Evolutionary conservation across 75 land plant species (phyloP).

Genomic region (Picea glauca): DNA sequence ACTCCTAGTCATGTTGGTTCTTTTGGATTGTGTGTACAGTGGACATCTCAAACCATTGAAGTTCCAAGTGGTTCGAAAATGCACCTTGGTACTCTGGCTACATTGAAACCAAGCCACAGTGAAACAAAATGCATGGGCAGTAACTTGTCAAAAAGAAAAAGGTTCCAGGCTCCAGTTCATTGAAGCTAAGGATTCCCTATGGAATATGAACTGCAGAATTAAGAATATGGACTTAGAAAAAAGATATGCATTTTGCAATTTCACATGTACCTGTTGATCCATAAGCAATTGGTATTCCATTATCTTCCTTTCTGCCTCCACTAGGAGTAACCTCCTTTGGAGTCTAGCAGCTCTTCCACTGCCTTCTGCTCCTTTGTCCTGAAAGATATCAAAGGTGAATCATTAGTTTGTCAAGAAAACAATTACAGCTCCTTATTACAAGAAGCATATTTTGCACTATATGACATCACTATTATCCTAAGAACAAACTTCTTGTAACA

Average conservation of each 20-base stretch:
- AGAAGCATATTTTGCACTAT: neutral
- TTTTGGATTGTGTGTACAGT: too few species aligned
- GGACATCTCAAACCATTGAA: too few species aligned
- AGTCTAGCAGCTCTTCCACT: slow-evolving; percentile 75
- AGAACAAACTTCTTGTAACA: neutral
- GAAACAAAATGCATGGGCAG: neutral
- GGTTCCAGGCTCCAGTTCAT: neutral
- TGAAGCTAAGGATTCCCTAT: neutral
- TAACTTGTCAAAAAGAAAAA: neutral
- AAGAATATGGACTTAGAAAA: too few species aligned
- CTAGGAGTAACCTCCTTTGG: slow-evolving; percentile 80
- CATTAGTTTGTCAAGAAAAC: neutral
- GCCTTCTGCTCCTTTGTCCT: slow-evolving; percentile 86
- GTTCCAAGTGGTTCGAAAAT: neutral
- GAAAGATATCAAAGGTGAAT: neutral
- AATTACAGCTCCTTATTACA: neutral
- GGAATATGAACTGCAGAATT: neutral
- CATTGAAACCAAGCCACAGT: neutral
- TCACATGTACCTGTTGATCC: slow-evolving; percentile 24
- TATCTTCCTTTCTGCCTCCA: slow-evolving; percentile 69
- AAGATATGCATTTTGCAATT: too few species aligned
- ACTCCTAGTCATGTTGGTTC: too few species aligned
- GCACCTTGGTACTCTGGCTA: neutral
- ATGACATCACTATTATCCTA: neutral
- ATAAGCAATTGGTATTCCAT: slow-evolving; percentile 54